A percentile compares a stretch with the other conserved stretches of the same genome.
Conservation (phyloP, 768 basidiomycete genomes). For the Russula ochroleuca region DNA sequence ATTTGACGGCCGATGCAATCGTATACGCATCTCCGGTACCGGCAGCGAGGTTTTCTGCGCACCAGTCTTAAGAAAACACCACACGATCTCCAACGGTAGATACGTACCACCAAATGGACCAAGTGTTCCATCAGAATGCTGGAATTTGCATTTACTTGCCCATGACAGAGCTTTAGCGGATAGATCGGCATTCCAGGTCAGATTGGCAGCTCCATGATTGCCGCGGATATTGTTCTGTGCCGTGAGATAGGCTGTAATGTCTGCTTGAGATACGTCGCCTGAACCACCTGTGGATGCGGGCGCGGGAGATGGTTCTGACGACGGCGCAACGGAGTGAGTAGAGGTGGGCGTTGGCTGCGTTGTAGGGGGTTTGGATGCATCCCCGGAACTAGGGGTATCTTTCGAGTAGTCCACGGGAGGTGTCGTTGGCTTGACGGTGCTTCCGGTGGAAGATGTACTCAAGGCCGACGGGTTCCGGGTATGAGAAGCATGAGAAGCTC, state of each 20-base stretch:
- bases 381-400: too few relatives aligned
- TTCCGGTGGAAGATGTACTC: too few relatives aligned
- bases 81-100: background rate
- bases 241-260: slow-evolving; percentile 50
- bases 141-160: slow-evolving; percentile 62
- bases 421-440: too few relatives aligned
- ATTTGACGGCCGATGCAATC: slow-evolving; percentile 48
- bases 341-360: slow-evolving; percentile 5
- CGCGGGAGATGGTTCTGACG: slow-evolving; percentile 18
- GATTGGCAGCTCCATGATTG: slow-evolving; percentile 55
- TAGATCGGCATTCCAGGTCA: slow-evolving; percentile 61
- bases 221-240: slow-evolving; percentile 62
- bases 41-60: slow-evolving; percentile 69
- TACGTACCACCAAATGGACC: slow-evolving; percentile 58
- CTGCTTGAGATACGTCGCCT: slow-evolving; percentile 37
- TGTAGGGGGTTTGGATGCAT: background rate
- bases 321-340: slow-evolving; percentile 1
- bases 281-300: background rate
- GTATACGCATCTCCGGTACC: slow-evolving; percentile 58
- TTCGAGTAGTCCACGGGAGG: too few relatives aligned
- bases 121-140: slow-evolving; percentile 63
- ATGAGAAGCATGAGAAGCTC: too few relatives aligned
- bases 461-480: too few relatives aligned
- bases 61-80: background rate
- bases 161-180: slow-evolving; percentile 64